Percentiles rank a stretch among this genome's conserved stretches.
Conservation (phyloP, 2,329 filamentous ascomycete genomes). For the Colletotrichum truncatum region DNA sequence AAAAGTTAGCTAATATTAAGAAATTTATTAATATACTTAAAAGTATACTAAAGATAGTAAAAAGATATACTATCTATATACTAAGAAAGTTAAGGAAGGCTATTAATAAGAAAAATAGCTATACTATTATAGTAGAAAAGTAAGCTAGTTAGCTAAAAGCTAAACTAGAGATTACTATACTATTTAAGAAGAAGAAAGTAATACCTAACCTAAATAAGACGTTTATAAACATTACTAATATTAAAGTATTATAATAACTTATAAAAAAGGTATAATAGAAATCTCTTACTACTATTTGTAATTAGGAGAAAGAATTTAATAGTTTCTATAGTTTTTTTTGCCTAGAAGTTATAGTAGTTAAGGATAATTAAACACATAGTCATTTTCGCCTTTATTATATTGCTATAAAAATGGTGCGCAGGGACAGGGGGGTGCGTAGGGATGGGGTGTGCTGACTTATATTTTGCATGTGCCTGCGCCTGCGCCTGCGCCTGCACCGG, state of each 20-base stretch:
- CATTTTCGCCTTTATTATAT: too few species aligned
- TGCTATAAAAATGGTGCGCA: too few species aligned
- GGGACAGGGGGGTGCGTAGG: too few species aligned
- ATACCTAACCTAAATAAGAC: neutral
- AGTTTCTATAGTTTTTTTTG: neutral
- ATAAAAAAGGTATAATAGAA: neutral
- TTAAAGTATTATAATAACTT: neutral
- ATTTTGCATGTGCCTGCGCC: too few species aligned
- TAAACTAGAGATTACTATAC: neutral
- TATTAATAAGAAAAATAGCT: neutral
- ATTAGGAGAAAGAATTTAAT: neutral
- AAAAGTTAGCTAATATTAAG: neutral
- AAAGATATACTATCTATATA: neutral
- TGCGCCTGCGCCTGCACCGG: too few species aligned
- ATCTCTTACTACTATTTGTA: neutral
- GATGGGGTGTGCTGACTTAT: too few species aligned
- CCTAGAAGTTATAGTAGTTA: too few species aligned
- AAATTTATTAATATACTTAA: neutral
- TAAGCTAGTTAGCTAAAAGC: neutral
- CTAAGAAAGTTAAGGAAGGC: neutral
- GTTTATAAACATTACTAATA: neutral
- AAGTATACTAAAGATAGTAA: neutral
- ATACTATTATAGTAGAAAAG: neutral
- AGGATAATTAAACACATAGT: too few species aligned
- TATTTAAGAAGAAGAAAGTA: neutral